Evolutionary conservation across 2,329 filamentous ascomycete species (phyloP).

Genomic region (Pseudopithomyces chartarum): DNA sequence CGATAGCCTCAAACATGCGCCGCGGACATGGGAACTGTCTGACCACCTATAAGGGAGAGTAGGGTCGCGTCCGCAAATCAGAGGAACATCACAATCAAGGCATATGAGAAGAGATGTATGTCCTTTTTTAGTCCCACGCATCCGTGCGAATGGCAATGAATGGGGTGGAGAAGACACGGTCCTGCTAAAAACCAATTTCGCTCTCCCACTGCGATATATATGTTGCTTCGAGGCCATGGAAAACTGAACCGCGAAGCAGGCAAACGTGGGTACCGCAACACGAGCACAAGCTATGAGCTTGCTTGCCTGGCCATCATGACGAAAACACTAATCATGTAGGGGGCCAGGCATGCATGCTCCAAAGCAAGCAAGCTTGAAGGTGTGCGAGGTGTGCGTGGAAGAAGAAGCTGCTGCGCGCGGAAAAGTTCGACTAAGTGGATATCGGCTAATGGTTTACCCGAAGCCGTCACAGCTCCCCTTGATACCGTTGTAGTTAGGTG

Average conservation of each 20-base stretch:
- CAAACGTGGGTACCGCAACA: constrained; percentile 52
- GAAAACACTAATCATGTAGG: constrained; percentile 19
- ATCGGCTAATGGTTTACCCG: constrained; percentile 22
- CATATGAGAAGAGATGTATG: constrained; percentile 45
- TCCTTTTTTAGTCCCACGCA: constrained; percentile 55
- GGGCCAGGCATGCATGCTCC: not conserved
- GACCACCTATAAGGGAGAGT: not conserved
- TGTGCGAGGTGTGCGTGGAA: constrained; percentile 4
- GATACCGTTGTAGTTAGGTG: too few relatives aligned
- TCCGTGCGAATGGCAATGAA: constrained; percentile 45
- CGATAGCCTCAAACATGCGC: not conserved
- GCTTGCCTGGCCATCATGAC: constrained; percentile 20
- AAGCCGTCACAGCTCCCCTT: not conserved
- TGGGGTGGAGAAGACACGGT: constrained; percentile 60
- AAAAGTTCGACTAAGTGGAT: not conserved
- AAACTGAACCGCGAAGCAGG: constrained; percentile 54
- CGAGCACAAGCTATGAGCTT: constrained; percentile 11
- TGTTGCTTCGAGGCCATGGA: constrained; percentile 55
- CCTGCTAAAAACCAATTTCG: constrained; percentile 57
- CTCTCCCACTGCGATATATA: constrained; percentile 57
- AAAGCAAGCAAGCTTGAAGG: not conserved
- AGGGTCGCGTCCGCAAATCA: not conserved
- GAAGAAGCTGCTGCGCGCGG: not conserved
- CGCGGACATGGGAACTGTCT: not conserved
- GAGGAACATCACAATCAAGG: not conserved